Conservation (phyloP, 2,329 filamentous ascomycete species). For the Epichloe elymi region DNA sequence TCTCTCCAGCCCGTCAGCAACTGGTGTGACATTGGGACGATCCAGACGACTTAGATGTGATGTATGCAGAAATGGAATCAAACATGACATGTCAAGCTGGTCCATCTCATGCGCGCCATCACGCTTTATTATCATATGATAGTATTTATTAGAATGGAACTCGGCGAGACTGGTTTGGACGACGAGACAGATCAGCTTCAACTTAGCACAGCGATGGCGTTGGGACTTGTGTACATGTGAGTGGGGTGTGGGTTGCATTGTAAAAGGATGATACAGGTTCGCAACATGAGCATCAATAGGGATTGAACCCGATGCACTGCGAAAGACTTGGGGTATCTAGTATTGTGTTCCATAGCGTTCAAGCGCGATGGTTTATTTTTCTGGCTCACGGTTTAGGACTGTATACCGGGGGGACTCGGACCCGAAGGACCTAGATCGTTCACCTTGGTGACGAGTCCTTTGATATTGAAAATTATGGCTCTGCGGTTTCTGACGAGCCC, state of each 20-base stretch:
- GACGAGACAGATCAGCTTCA: slow-evolving; percentile 5
- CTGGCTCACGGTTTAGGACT: neutral
- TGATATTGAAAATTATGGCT: neutral
- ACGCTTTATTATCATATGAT: neutral
- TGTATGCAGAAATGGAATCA: too few relatives aligned
- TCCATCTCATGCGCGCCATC: neutral
- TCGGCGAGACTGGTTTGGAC: slow-evolving; percentile 5
- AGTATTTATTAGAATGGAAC: neutral
- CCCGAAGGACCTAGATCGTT: neutral
- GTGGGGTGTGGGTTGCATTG: neutral
- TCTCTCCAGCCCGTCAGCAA: slow-evolving; percentile 44
- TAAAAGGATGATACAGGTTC: neutral
- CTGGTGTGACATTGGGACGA: slow-evolving; percentile 47
- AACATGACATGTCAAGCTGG: neutral
- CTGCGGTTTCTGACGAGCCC: neutral
- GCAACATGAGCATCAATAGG: neutral
- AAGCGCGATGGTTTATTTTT: too few relatives aligned
- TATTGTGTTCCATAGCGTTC: too few relatives aligned
- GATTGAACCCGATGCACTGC: neutral
- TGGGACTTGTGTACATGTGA: slow-evolving; percentile 3
- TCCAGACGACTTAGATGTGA: slow-evolving; percentile 9
- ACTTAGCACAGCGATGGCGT: slow-evolving; percentile 23
- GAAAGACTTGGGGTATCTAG: too few relatives aligned
- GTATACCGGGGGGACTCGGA: neutral
- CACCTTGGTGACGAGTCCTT: neutral